A percentile compares a stretch with the other conserved stretches of the same genome.
Conservation (phyloP, 495 filamentous ascomycete genomes). For the Lasiosphaeria hispida region DNA sequence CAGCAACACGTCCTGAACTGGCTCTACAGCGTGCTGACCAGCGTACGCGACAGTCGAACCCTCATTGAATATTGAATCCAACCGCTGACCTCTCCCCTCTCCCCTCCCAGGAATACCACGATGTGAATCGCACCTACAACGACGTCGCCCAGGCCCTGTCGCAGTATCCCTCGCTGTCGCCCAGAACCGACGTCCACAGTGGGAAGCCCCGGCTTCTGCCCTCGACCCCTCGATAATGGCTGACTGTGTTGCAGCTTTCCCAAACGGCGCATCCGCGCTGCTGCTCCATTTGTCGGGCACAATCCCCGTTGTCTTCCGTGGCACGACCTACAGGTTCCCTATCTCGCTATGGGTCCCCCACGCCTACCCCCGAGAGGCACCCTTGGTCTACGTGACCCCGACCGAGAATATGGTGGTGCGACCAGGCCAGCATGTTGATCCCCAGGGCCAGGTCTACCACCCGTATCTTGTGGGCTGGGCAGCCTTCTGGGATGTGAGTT, state of each 20-base stretch:
- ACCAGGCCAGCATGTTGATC: slow-evolving; percentile 89
- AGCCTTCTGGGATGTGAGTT: slow-evolving; percentile 85
- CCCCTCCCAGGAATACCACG: slow-evolving; percentile 75
- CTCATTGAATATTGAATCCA: background rate
- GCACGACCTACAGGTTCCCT: slow-evolving; percentile 86
- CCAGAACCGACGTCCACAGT: slow-evolving; percentile 98
- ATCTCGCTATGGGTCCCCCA: slow-evolving; percentile 95
- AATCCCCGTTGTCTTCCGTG: slow-evolving; percentile 83
- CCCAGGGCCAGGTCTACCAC: slow-evolving; percentile 93
- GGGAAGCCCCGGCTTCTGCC: slow-evolving; percentile 25
- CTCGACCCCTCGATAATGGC: background rate
- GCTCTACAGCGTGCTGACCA: slow-evolving; percentile 87
- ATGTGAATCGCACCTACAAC: slow-evolving; percentile 87
- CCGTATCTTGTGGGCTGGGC: slow-evolving; percentile 90
- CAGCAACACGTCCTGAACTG: slow-evolving; percentile 88
- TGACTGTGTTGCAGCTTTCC: slow-evolving; percentile 63
- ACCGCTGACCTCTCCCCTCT: slow-evolving; percentile 16
- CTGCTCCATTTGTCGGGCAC: slow-evolving; percentile 85
- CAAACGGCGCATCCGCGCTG: slow-evolving; percentile 82
- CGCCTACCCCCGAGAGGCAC: slow-evolving; percentile 80
- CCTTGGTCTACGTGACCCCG: slow-evolving; percentile 84
- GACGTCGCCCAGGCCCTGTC: slow-evolving; percentile 82
- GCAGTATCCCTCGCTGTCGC: slow-evolving; percentile 77
- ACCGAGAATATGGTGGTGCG: slow-evolving; percentile 85
- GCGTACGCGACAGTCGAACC: slow-evolving; percentile 51